Conservation (phyloP, 768 basidiomycete species). For the Leccinum arenicola region DNA sequence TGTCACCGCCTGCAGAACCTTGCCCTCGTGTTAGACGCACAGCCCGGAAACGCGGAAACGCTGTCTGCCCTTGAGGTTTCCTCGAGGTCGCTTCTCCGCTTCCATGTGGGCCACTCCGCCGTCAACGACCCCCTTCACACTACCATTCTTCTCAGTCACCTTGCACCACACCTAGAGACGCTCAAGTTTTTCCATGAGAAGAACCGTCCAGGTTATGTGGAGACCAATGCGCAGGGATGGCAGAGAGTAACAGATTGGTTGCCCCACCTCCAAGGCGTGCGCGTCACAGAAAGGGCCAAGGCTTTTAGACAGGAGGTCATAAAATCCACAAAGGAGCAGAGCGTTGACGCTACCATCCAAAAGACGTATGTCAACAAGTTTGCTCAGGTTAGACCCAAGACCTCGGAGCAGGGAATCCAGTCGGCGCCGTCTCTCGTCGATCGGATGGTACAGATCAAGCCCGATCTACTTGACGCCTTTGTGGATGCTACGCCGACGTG, state of each 20-base stretch:
- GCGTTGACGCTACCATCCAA: constrained; percentile 52
- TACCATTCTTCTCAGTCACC: constrained; percentile 71
- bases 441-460: constrained; percentile 38
- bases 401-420: constrained; percentile 36
- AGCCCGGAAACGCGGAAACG: constrained; percentile 41
- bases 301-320: constrained; percentile 21
- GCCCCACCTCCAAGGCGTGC: constrained; percentile 69
- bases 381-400: constrained; percentile 40
- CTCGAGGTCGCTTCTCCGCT: constrained; percentile 63
- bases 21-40: constrained; percentile 62
- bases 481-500: constrained; percentile 54
- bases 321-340: constrained; percentile 35
- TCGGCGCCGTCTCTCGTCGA: constrained; percentile 36
- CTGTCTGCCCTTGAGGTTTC: constrained; percentile 48
- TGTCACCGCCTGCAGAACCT: constrained; percentile 67
- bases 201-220: constrained; percentile 66
- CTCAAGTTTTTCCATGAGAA: constrained; percentile 79
- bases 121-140: constrained; percentile 65
- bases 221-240: constrained; percentile 67
- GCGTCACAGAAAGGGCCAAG: constrained; percentile 57
- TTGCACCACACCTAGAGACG: constrained; percentile 66
- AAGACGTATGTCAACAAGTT: constrained; percentile 38
- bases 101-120: constrained; percentile 78
- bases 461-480: constrained; percentile 37
- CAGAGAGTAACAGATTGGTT: constrained; percentile 65